phyloP scores from a whole-genome alignment of 208 protist species.

The Leishmania guyanensis region DNA sequence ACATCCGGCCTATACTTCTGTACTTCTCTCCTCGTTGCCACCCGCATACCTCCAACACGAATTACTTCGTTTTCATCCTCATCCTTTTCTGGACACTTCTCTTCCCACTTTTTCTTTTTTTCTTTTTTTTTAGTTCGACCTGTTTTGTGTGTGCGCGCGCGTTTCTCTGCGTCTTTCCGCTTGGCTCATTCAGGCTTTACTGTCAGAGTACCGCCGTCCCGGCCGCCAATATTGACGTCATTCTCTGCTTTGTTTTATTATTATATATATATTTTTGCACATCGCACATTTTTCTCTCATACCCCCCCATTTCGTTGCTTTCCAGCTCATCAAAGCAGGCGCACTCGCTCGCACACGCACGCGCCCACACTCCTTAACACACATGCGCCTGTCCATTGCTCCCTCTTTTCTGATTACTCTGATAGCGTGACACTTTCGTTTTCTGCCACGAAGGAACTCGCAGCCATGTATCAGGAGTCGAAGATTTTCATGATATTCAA shows the following conservation, averaged over 20 bases:
- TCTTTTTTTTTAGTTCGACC: background rate
- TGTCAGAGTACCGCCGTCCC: background rate
- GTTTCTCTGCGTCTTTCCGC: background rate
- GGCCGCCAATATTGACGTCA: background rate
- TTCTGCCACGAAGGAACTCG: background rate
- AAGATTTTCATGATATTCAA: constrained; percentile 90
- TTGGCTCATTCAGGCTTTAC: background rate
- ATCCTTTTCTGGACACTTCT: background rate
- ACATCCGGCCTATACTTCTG: background rate
- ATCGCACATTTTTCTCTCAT: background rate
- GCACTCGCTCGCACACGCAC: background rate
- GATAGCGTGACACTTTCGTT: background rate
- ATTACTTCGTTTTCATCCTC: background rate
- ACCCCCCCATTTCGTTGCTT: background rate
- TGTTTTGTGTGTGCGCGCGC: background rate
- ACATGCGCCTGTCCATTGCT: background rate
- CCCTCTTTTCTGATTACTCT: background rate
- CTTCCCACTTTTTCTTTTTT: background rate
- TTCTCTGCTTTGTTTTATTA: background rate
- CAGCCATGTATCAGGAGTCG: constrained; percentile 66
- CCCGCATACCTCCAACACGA: background rate
- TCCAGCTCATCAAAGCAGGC: background rate
- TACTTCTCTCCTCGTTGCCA: background rate
- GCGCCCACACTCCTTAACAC: background rate
- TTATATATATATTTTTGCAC: background rate